These are phyloP conservation scores for Collybia nuda DNA, from an alignment of 768 basidiomycete species.

Conservation along the genomic window DNA sequence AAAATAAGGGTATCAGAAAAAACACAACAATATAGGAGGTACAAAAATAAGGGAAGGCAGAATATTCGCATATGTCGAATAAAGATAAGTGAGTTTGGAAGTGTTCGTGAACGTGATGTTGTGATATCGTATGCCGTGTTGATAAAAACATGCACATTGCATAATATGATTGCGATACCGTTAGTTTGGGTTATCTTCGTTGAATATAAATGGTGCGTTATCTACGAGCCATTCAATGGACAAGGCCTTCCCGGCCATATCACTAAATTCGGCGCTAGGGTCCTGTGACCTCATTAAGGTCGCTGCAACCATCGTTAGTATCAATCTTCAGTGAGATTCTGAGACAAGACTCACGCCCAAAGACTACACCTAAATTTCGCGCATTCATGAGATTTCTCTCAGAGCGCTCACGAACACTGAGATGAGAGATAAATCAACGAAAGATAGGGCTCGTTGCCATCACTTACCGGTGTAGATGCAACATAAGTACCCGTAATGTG, in stretches of 20 bases:
- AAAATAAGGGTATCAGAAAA: slow-evolving; percentile 12
- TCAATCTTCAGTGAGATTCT: not conserved
- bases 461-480: slow-evolving; percentile 82
- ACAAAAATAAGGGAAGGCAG: not conserved
- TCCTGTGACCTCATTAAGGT: slow-evolving; percentile 92
- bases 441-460: not conserved
- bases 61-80: no score
- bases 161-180: slow-evolving; percentile 14
- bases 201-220: slow-evolving; percentile 66
- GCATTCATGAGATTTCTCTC: slow-evolving; percentile 91
- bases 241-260: slow-evolving; percentile 96
- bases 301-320: slow-evolving; percentile 46
- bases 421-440: slow-evolving; percentile 22
- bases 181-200: slow-evolving; percentile 11
- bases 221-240: slow-evolving; percentile 95
- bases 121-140: not conserved
- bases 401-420: slow-evolving; percentile 60
- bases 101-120: not conserved
- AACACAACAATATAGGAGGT: slow-evolving; percentile 1
- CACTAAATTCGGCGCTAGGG: slow-evolving; percentile 86
- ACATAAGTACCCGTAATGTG: slow-evolving; percentile 78
- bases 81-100: no score
- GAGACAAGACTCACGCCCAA: slow-evolving; percentile 82
- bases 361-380: slow-evolving; percentile 94
- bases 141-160: slow-evolving; percentile 18